Conservation (phyloP, 805 yeast species). For the Candida berthetii region DNA sequence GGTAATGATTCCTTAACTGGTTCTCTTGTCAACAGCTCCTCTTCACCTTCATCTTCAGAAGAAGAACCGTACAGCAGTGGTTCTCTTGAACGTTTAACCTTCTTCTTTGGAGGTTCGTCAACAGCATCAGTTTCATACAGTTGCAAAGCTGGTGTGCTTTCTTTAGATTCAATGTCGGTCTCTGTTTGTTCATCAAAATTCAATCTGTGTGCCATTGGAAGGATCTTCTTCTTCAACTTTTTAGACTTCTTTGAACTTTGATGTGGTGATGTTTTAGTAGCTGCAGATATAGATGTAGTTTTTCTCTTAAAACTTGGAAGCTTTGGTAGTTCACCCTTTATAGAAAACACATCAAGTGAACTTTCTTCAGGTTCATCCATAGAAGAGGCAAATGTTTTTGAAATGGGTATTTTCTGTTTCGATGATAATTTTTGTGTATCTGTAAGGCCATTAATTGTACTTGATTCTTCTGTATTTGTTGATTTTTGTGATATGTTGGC, state of each 20-base stretch:
- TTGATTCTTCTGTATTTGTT: no score
- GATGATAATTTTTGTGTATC: no score
- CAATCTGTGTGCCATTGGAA: conserved; percentile 10
- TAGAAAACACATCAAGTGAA: conserved; percentile 15
- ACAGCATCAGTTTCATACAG: conserved; percentile 1
- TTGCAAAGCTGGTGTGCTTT: conserved; percentile 7
- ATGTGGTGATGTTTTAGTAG: background rate
- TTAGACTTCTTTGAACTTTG: background rate
- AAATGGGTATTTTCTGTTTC: no score
- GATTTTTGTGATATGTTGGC: conserved; percentile 7
- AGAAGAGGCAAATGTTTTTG: no score
- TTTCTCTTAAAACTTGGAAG: conserved; percentile 16
- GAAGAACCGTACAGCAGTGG: conserved; percentile 18
- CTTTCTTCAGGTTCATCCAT: conserved; percentile 9
- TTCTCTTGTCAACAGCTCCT: conserved; percentile 3
- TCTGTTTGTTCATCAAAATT: conserved; percentile 12
- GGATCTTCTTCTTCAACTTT: conserved; percentile 11
- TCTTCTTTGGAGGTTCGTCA: conserved; percentile 10
- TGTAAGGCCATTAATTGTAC: no score
- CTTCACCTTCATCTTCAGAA: conserved; percentile 23
- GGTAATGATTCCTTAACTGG: conserved; percentile 16
- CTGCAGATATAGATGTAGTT: conserved; percentile 12
- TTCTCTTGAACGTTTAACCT: conserved; percentile 2
- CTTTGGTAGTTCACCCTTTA: conserved; percentile 6
- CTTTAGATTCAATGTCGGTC: conserved; percentile 2